phyloP scores from a whole-genome alignment of 805 yeast species.

The Grigorovia transvaalensis region DNA sequence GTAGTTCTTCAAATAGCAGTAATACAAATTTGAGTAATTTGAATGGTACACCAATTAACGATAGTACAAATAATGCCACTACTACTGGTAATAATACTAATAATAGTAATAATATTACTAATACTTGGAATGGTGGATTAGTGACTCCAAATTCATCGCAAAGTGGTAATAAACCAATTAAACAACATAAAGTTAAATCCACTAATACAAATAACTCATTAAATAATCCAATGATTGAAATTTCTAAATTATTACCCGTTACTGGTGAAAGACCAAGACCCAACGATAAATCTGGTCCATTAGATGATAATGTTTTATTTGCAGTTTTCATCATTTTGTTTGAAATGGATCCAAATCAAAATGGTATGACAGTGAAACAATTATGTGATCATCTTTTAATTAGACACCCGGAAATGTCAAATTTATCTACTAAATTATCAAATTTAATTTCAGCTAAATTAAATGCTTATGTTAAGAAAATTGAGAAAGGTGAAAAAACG shows the following conservation, averaged over 20 bases:
- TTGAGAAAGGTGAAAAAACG: slow-evolving; percentile 70
- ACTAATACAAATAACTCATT: neutral
- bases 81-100: neutral
- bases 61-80: neutral
- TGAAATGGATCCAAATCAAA: slow-evolving; percentile 56
- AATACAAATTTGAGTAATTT: neutral
- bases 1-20: neutral
- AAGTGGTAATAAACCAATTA: neutral
- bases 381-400: slow-evolving; percentile 67
- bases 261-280: slow-evolving; percentile 71
- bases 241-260: slow-evolving; percentile 70
- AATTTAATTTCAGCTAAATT: slow-evolving; percentile 73
- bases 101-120: neutral
- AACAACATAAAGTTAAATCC: neutral
- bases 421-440: slow-evolving; percentile 67
- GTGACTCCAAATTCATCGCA: neutral
- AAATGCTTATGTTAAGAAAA: slow-evolving; percentile 76
- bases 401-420: slow-evolving; percentile 77
- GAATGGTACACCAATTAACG: neutral
- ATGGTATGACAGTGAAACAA: slow-evolving; percentile 86
- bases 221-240: slow-evolving; percentile 24
- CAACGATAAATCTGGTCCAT: slow-evolving; percentile 40
- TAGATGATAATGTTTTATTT: slow-evolving; percentile 62
- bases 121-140: neutral
- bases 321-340: slow-evolving; percentile 65